Conservation (phyloP, 1,284 basidiomycete genomes). For the Ceratobasidium papillatum region DNA sequence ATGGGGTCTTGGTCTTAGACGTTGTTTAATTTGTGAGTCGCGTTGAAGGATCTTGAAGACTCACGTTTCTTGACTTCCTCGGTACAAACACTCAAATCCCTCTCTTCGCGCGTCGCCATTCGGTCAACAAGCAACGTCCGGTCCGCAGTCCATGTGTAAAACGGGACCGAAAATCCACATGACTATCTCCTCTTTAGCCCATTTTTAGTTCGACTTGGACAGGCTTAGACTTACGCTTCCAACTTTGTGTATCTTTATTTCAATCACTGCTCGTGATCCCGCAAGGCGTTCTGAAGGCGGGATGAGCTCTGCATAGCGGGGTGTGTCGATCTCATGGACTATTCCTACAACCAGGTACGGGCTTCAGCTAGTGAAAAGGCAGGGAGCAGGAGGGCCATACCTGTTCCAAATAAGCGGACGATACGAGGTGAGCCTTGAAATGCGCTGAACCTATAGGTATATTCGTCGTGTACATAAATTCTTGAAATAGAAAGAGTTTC, state of each 20-base stretch:
- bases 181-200: slow-evolving; percentile 52
- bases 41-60: neutral
- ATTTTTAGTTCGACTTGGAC: slow-evolving; percentile 44
- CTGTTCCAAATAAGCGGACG: slow-evolving; percentile 62
- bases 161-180: slow-evolving; percentile 62
- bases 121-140: slow-evolving; percentile 56
- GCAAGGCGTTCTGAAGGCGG: slow-evolving; percentile 55
- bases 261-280: slow-evolving; percentile 63
- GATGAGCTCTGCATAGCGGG: slow-evolving; percentile 61
- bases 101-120: slow-evolving; percentile 50
- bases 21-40: neutral
- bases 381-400: slow-evolving; percentile 48
- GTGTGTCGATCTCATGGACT: slow-evolving; percentile 61
- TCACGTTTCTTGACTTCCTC: neutral
- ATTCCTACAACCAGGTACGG: slow-evolving; percentile 54
- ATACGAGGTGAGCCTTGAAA: slow-evolving; percentile 57
- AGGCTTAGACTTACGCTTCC: slow-evolving; percentile 57
- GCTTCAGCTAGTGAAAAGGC: neutral
- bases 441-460: slow-evolving; percentile 11
- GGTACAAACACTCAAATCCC: slow-evolving; percentile 36
- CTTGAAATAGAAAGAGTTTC: slow-evolving; percentile 56
- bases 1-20: slow-evolving; percentile 36
- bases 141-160: slow-evolving; percentile 59
- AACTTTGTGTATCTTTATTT: slow-evolving; percentile 62
- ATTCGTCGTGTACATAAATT: neutral